These are phyloP conservation scores for Antitrichia curtipendula DNA, from an alignment of 225 moss, liverwort and hornwort genomes.

Conservation along the genomic window DNA sequence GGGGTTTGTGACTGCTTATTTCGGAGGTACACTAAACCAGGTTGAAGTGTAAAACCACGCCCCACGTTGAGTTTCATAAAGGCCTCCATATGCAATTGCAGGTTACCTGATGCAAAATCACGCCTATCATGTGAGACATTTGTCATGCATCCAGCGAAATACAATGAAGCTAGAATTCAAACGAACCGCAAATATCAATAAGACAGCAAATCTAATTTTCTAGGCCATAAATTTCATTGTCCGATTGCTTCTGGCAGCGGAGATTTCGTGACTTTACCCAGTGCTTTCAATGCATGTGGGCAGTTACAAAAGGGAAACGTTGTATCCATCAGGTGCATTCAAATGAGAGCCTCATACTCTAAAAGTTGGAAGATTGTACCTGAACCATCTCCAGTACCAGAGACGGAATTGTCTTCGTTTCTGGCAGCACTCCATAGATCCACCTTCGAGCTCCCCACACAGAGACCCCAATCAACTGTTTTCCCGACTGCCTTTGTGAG, in stretches of 20 bases:
- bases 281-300: not conserved
- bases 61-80: constrained; percentile 62
- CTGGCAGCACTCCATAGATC: not conserved
- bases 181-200: not conserved
- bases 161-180: not conserved
- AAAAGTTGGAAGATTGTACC: not conserved
- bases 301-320: not conserved
- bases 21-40: constrained; percentile 64
- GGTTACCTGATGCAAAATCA: constrained; percentile 16
- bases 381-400: not conserved
- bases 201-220: not conserved
- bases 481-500: constrained; percentile 13
- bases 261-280: not conserved
- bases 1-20: constrained; percentile 82
- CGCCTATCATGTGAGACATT: not conserved
- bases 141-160: not conserved
- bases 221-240: not conserved
- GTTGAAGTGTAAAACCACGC: constrained; percentile 68
- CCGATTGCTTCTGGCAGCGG: not conserved
- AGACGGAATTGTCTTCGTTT: not conserved
- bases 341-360: not conserved
- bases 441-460: constrained; percentile 29
- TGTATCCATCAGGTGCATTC: not conserved
- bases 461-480: constrained; percentile 28
- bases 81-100: constrained; percentile 81